These are phyloP conservation scores for Salvia sclarea DNA, from an alignment of 305 asterid species.

Conservation along the genomic window DNA sequence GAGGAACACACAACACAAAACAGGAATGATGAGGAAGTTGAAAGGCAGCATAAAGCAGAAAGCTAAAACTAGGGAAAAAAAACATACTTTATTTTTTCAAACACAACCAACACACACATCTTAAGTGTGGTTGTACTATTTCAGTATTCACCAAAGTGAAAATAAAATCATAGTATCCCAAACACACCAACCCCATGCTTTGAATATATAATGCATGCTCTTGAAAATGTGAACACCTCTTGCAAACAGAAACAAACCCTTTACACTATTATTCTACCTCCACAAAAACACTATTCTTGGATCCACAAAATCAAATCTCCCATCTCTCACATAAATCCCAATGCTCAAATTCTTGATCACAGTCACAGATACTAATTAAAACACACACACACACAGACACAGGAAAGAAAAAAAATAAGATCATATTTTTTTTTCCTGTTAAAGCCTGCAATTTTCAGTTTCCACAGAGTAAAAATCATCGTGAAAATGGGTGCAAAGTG, in stretches of 20 bases:
- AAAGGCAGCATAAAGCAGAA: constrained; percentile 46
- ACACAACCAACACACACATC: constrained; percentile 28
- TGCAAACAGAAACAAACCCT: neutral
- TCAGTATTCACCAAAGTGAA: constrained; percentile 42
- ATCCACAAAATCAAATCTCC: constrained; percentile 40
- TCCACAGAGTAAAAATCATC: constrained; percentile 3
- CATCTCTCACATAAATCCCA: constrained; percentile 25
- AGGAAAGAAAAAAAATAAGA: neutral
- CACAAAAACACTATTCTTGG: constrained; percentile 38
- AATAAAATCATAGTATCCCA: constrained; percentile 25
- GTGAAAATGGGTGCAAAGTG: constrained; percentile 73
- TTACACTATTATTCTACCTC: constrained; percentile 1
- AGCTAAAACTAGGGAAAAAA: constrained; percentile 33
- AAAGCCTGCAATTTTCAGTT: constrained; percentile 12
- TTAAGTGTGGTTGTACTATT: constrained; percentile 20
- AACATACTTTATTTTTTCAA: constrained; percentile 16
- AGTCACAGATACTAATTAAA: neutral
- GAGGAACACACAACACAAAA: constrained; percentile 37
- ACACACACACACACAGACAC: neutral
- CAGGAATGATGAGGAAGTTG: constrained; percentile 47
- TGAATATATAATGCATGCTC: constrained; percentile 46
- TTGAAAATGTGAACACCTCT: constrained; percentile 33
- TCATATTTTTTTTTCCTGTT: neutral
- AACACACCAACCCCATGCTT: constrained; percentile 45
- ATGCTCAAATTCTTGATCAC: constrained; percentile 27